Base-by-base conservation (phyloP, 805 yeast species). In the Wilhelminamyces savonicus region DNA sequence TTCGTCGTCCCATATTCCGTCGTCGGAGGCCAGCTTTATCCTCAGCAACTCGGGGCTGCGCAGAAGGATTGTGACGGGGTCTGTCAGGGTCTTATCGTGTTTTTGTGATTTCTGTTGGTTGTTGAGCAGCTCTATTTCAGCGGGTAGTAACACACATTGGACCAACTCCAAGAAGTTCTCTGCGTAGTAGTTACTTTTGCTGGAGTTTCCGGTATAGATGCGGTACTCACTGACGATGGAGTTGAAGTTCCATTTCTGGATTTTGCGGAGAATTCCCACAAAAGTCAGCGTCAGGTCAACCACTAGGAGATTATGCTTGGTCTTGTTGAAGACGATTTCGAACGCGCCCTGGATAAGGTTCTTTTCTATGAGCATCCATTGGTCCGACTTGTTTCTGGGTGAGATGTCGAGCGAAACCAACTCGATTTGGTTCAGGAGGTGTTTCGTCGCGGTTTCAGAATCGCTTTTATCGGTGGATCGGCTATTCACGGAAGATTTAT, bases 161-260 rank as follows among this genome's bases (percentile, higher is more conserved):
- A 85, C 63, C 35, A 87, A 54, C 47, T 90, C 97, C 26, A 90
- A 56, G 43, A 82, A 86, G 4, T 79, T 79, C 49, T 88, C 96
- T 13, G 86, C 84, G 40, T 71, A 74, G 50, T 86, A 87, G 44
- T 78, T 86, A 26, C 81, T 68, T 41, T 81, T 76, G 40, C 74
- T 75, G 18, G 86, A 82, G 13, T 84, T 67, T 1, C 68, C 68
- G 7, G 59, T 52, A 53, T 76, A 83, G 7, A 83, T 66, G 30
- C 95, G 64, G 55, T 86, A 92, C 52, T 90, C 97, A 44, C 80
- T 81, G 14, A 87, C 71, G 4, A 90, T 76, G 13, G 94, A 79
- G 15, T 88, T 76, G 49, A 82, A 81, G 43, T 78, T 80, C 97
- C 97, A 90, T 56, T 82, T 82, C 54, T 85, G 92, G 23, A 88